These are phyloP conservation scores for Penicillium crustosum DNA, from an alignment of 2,329 filamentous ascomycete genomes.

Conservation along the genomic window DNA sequence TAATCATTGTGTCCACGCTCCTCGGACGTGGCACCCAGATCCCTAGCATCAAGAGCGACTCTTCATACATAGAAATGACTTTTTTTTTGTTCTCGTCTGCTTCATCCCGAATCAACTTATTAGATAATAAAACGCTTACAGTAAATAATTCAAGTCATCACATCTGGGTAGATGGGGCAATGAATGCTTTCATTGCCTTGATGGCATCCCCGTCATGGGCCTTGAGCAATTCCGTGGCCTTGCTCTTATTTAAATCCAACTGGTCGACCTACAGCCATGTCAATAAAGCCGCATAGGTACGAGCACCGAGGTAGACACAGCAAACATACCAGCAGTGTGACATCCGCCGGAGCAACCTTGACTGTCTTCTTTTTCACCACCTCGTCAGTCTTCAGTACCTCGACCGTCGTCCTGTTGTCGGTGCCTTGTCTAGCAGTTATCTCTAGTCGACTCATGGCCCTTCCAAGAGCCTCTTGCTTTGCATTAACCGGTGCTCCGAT, in stretches of 20 bases:
- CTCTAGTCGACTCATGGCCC: constrained; percentile 52
- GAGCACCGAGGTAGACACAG: background rate
- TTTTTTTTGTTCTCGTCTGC: background rate
- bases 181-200: constrained; percentile 45
- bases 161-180: constrained; percentile 28
- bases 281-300: background rate
- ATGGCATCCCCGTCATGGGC: constrained; percentile 47
- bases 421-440: constrained; percentile 36
- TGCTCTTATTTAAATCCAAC: constrained; percentile 47
- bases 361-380: constrained; percentile 43
- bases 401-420: constrained; percentile 21
- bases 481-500: constrained; percentile 35
- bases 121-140: background rate
- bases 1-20: background rate
- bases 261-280: constrained; percentile 38
- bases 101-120: background rate
- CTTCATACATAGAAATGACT: background rate
- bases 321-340: constrained; percentile 46
- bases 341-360: constrained; percentile 49
- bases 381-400: constrained; percentile 32
- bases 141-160: constrained; percentile 3
- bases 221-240: constrained; percentile 49
- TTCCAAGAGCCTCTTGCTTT: constrained; percentile 51
- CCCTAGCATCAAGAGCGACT: background rate
- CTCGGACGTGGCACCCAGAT: background rate